A percentile compares a stretch with the other conserved stretches of the same genome.
Evolutionary conservation across 164 flowering plant species (phyloP).

Genomic region (Houttuynia cordata): DNA sequence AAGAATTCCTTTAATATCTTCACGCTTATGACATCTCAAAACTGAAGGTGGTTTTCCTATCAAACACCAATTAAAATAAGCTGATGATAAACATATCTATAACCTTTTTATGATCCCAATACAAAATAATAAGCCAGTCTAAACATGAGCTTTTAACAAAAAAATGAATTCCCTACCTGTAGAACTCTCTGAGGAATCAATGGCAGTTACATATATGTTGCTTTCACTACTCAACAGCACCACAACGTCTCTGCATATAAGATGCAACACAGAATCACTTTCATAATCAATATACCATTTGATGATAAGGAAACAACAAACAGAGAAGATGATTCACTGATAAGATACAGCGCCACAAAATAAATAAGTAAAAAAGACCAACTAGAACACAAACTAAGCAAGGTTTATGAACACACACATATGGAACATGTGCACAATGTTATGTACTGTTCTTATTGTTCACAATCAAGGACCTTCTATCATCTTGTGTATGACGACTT

Average conservation of each 20-base stretch:
- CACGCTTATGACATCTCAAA: slow-evolving; percentile 37
- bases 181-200: slow-evolving; percentile 21
- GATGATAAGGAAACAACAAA: background rate
- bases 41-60: slow-evolving; percentile 30
- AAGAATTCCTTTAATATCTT: slow-evolving; percentile 42
- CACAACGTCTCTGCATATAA: slow-evolving; percentile 42
- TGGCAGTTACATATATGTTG: slow-evolving; percentile 39
- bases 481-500: too few relatives aligned
- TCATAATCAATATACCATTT: background rate
- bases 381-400: too few relatives aligned
- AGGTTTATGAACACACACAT: too few relatives aligned
- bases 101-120: background rate
- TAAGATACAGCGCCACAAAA: too few relatives aligned
- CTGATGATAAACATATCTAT: background rate
- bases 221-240: slow-evolving; percentile 45
- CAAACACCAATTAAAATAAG: slow-evolving; percentile 5
- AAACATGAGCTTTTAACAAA: background rate
- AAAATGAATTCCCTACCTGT: slow-evolving; percentile 34
- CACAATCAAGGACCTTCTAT: too few relatives aligned
- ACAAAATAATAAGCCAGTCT: background rate
- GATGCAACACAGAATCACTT: slow-evolving; percentile 1
- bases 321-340: background rate
- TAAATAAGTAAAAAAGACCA: too few relatives aligned
- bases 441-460: too few relatives aligned
- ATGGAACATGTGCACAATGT: too few relatives aligned